phyloP scores from a whole-genome alignment of 495 filamentous ascomycete species.

The Pyrenula aspistea region DNA sequence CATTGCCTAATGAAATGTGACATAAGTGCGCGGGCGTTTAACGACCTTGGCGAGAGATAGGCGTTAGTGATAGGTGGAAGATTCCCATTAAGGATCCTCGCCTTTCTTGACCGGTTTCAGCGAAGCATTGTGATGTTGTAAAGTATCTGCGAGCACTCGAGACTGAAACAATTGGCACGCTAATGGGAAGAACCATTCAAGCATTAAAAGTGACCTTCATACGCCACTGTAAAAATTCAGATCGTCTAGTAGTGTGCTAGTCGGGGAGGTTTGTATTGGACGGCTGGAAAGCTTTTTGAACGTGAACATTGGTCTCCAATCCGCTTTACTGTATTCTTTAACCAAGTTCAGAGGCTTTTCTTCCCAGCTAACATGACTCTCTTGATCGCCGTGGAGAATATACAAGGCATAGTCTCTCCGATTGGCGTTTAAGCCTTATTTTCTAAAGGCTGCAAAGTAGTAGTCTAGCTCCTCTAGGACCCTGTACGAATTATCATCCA shows the following conservation, averaged over 20 bases:
- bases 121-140: not conserved
- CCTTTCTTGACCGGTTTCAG: not conserved
- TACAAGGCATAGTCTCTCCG: constrained; percentile 96
- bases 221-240: not conserved
- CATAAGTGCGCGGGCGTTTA: not conserved
- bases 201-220: not conserved
- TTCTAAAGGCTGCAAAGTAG: constrained; percentile 91
- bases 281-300: constrained; percentile 48
- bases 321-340: constrained; percentile 92
- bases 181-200: not conserved
- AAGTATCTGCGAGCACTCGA: not conserved
- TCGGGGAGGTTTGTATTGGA: not conserved
- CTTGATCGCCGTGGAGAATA: constrained; percentile 94
- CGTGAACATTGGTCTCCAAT: constrained; percentile 99
- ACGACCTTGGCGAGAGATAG: not conserved
- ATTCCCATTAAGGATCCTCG: not conserved
- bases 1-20: not conserved
- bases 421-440: constrained; percentile 95
- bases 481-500: constrained; percentile 96
- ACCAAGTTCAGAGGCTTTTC: constrained; percentile 92
- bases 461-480: too few species aligned
- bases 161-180: not conserved
- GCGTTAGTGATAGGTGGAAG: not conserved
- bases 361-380: constrained; percentile 79
- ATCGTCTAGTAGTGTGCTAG: not conserved